Base-by-base conservation (phyloP, 2,329 filamentous ascomycete species). In the Macroventuria anomochaeta region DNA sequence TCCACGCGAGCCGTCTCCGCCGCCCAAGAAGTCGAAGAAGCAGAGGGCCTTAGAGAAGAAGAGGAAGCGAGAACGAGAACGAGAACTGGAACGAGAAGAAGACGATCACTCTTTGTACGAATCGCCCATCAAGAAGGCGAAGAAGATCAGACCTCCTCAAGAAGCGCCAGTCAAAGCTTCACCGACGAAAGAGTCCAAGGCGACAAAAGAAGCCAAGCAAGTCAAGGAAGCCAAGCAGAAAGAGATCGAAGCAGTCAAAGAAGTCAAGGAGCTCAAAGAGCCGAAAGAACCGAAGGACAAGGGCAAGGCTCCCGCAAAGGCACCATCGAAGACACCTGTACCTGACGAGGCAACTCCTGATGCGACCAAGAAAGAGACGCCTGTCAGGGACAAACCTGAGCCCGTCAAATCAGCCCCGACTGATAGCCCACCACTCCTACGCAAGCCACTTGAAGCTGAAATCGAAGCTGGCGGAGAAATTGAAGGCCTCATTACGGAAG, bases 401-500 rank as follows among this genome's bases (percentile, higher is more conserved):
- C 53, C 64, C 18, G 51, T 51, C 39, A 68, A 67, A 43, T 55
- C 61, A 18, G 55, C 63, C 10, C 67, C 62, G n/a, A 63, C 62
- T 5, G 67, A 71, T 28, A 71, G 65, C 25, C 69, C 69, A 6
- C 62, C 64, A 25, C 49, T 67, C 13, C 31, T 66, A 17, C 63
- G 65, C 25, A 71, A 68, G 39, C 65, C 70, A 13, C 61, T 62
- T 41, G 63, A 68, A 43, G 67, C 62, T 46, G 67, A 69, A 31
- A 64, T 72, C 11, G 71, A 73, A 37, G 60, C 64, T 36, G 64
- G 64, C n/a, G 57, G 53, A 15, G 65, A 72, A 3, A 62, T 68
- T n/a, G 71, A 70, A 15, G 70, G 68, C 5, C 59, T 72, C 28
- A 69, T 75, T 25, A 74, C 65, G 18, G 67, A 65, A 57, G 75